Conservation (phyloP, 2,329 filamentous ascomycete species). For the Alternaria atra region DNA sequence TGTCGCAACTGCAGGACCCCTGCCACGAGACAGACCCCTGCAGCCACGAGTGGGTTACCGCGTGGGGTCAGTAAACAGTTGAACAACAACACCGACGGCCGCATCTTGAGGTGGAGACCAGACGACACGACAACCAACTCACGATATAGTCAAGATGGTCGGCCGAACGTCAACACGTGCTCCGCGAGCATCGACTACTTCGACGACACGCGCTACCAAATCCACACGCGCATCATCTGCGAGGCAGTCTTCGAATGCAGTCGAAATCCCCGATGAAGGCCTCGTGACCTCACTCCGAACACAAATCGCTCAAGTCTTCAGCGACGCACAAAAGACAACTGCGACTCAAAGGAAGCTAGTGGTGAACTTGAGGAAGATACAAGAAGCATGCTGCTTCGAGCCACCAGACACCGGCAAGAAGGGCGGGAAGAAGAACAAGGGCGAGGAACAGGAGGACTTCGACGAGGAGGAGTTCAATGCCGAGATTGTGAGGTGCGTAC, state of each 20-base stretch:
- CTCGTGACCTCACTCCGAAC: conserved; percentile 74
- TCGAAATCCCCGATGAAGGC: conserved; percentile 73
- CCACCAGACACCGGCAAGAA: conserved; percentile 60
- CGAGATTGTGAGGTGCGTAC: conserved; percentile 83
- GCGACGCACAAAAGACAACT: conserved; percentile 81
- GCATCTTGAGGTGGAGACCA: conserved; percentile 14
- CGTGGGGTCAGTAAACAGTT: conserved; percentile 12
- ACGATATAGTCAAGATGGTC: conserved; percentile 52
- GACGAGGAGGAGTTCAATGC: conserved; percentile 87
- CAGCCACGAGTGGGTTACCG: conserved; percentile 14
- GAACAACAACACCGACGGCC: conserved; percentile 25
- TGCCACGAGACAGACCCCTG: conserved; percentile 15
- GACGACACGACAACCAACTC: conserved; percentile 16
- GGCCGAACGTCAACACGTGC: conserved; percentile 56
- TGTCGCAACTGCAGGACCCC: conserved; percentile 32
- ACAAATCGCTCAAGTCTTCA: conserved; percentile 69
- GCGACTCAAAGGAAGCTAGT: conserved; percentile 90
- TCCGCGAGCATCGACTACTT: conserved; percentile 48
- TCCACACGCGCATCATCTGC: conserved; percentile 57
- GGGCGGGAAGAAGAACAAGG: conserved; percentile 44
- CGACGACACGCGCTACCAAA: conserved; percentile 53
- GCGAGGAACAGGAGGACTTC: conserved; percentile 67
- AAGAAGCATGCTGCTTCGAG: conserved; percentile 79
- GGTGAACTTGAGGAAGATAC: conserved; percentile 86
- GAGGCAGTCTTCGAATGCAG: conserved; percentile 50